A percentile compares a stretch with the other conserved stretches of the same genome.
Evolutionary conservation across 179 eudicot genomes (phyloP).

Genomic region (Heliamphora ciliata): DNA sequence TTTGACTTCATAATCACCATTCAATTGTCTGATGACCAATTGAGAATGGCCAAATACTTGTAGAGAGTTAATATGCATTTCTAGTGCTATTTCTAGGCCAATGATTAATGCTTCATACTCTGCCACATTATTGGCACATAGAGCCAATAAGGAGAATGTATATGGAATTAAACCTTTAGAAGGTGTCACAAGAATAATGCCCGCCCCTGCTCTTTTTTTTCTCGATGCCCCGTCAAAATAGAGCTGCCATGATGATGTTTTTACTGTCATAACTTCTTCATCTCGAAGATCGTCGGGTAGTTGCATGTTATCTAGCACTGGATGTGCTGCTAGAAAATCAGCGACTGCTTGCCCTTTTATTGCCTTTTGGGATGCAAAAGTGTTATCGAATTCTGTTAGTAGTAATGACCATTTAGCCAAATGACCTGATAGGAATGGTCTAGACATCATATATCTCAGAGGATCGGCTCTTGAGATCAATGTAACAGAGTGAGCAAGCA

Average conservation of each 20-base stretch:
- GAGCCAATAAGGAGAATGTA: background rate
- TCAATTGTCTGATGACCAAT: background rate
- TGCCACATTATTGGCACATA: background rate
- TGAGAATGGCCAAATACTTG: constrained; percentile 18
- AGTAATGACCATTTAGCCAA: background rate
- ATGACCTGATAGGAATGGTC: background rate
- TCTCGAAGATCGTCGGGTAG: background rate
- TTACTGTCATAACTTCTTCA: background rate
- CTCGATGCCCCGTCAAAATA: constrained; percentile 2
- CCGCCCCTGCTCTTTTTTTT: background rate
- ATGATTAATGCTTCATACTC: background rate
- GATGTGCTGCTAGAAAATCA: background rate
- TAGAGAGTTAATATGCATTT: constrained; percentile 1
- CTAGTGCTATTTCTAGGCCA: constrained; percentile 10
- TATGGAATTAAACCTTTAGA: background rate
- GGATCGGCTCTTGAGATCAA: background rate
- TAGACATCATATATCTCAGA: background rate
- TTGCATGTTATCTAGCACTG: background rate
- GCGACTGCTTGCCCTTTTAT: background rate
- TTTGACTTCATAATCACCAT: constrained; percentile 10
- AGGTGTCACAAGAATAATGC: background rate
- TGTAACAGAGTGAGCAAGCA: background rate
- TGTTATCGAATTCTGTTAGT: background rate
- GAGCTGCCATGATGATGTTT: background rate
- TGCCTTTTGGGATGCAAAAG: background rate